Evolutionary conservation across 2,329 filamentous ascomycete species (phyloP), one percentile per base, ranked within the genome.

Genomic region (Aspergillus ruber): DNA sequence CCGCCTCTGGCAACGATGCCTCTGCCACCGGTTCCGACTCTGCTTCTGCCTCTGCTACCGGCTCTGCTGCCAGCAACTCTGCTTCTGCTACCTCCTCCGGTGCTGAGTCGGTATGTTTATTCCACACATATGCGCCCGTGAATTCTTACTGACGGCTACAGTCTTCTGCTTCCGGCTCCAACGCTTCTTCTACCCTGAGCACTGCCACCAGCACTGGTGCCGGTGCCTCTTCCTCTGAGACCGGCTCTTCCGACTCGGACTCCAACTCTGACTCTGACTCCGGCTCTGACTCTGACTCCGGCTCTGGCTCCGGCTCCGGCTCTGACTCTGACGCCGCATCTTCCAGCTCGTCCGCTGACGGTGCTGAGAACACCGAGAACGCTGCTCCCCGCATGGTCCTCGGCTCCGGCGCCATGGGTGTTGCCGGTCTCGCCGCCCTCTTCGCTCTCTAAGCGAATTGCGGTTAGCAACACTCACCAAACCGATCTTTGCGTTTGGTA

Each of bases 391-490:
- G 59, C 44, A 62, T 63, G 48, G 57, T 64, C 36, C 46, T 61
- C 36, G 60, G 63, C 45, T 61, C 54, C 38, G 64, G 62, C 48
- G 62, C 61, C 38, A 60, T 63, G 27, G 72, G 71, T 46, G 60
- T 64, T 42, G 61, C 71, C 32, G 72, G 71, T 52, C 56, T 75
- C 29, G 69, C 66, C 47, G 72, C 70, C 46, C 53, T 73, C 46
- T 55, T 73, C 47, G 57, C 67, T 23, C 58, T 73, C 56, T 74
- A 68, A 65, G 56, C 43, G 42, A 12, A n/a, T 18, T 25, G 21
- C 12, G 13, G 7, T 13, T 12, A 10, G 10, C 4, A 18, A 10
- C 3, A 4, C 17, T 12, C 18, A 12, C 8, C 18, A 12, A 17
- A 17, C 18, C 9, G 15, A 39, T 39, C 4, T 12, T 39, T 5